Evolutionary conservation across 257 asterid genomes (phyloP), one percentile per base, ranked within the genome.

Genomic region (Plantago ovata): DNA sequence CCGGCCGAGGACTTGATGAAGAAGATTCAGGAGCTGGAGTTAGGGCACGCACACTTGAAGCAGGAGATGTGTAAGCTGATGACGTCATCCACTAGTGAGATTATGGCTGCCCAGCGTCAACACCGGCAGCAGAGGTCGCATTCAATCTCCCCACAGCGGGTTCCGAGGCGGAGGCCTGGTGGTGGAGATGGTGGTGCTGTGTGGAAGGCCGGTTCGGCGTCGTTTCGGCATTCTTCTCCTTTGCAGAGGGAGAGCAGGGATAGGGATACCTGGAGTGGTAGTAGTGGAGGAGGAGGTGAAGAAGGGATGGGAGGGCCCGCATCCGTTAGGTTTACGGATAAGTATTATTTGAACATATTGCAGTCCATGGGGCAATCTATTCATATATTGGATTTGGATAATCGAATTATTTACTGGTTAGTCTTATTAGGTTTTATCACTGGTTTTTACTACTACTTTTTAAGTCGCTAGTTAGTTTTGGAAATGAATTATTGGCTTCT

Each of bases 351-450:
- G 89, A 86, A 78, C 42, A 84, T 88, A 71, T 75, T 92, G 76
- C 97, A 92, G 82, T 88, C 98, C 22, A 92, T 88, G 95, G 98
- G 95, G 46, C 96, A 92, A 55, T 73, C 97, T 0, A 88, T 88
- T 66, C 95, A 92, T 62, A 84, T 92, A 75, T 67, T 84, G 76
- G 95, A 89, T 82, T 77, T 76, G 20, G 69, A 73, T 62, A 43
- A 39, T 63, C 86, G 81, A 32, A 72, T 92, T 48, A 82, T 84
- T 62, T 87, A 84, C 81, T 91, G 98, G 98, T 83, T 65, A 81
- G 92, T 83, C 55, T 28, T n/a, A n/a, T n/a, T n/a, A n/a, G n/a
- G n/a, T n/a, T n/a, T n/a, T n/a, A n/a, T n/a, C n/a, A n/a, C n/a
- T n/a, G n/a, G 13, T 14, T 1, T 44, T 44, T 44, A 3, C 16